A percentile compares a stretch with the other conserved stretches of the same genome.
These are phyloP conservation scores for Boletus smithii DNA, from an alignment of 1,284 basidiomycete genomes.

Conservation along the genomic window DNA sequence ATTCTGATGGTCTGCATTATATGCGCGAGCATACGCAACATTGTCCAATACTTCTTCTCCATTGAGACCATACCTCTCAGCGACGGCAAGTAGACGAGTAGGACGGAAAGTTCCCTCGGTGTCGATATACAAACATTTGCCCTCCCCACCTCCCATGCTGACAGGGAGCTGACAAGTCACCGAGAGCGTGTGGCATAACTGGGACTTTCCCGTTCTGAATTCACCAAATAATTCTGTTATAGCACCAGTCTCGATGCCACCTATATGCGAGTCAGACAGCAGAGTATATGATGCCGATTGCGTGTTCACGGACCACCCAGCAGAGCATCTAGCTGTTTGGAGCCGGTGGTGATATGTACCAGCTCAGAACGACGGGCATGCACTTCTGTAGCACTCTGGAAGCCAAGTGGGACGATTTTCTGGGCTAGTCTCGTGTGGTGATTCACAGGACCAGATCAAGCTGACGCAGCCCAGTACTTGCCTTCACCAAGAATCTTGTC, in stretches of 20 bases:
- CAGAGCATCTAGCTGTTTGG: conserved; percentile 93
- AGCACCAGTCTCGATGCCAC: conserved; percentile 96
- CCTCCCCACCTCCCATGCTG: conserved; percentile 98
- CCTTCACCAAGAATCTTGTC: conserved; percentile 95
- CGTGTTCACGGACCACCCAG: conserved; percentile 70
- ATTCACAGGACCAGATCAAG: conserved; percentile 8
- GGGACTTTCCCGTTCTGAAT: conserved; percentile 98
- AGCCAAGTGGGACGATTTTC: conserved; percentile 96
- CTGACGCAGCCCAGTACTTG: conserved; percentile 35
- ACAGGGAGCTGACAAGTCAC: conserved; percentile 98
- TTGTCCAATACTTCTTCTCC: conserved; percentile 99
- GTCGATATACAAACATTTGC: conserved; percentile 98
- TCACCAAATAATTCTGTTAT: conserved; percentile 99
- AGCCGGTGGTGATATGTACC: conserved; percentile 96
- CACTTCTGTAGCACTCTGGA: conserved; percentile 97
- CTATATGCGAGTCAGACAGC: conserved; percentile 39
- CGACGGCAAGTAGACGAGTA: conserved; percentile 89
- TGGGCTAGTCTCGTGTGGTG: conserved; percentile 55
- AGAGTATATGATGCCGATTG: conserved; percentile 1
- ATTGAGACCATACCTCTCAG: conserved; percentile 93
- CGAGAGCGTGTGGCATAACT: conserved; percentile 96
- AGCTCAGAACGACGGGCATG: conserved; percentile 95
- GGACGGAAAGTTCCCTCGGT: conserved; percentile 99
- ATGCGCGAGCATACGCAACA: conserved; percentile 96
- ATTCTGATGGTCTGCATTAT: conserved; percentile 98